phyloP scores from a whole-genome alignment of 352 stramenopile genomes.

The Globisporangium cederbergense region DNA sequence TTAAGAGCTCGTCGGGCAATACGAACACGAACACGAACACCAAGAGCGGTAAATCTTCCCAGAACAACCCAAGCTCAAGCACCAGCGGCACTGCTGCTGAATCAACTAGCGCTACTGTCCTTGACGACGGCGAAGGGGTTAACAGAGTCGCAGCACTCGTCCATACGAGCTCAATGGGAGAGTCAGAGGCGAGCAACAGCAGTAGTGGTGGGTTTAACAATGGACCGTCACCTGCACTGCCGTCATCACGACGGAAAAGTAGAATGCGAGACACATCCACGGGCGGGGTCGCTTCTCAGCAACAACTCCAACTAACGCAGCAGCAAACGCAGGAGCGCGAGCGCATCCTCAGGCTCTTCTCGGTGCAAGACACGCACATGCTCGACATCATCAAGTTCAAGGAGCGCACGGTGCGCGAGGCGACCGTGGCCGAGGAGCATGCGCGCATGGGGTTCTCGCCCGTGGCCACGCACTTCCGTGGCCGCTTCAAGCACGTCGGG shows the following conservation, averaged over 20 bases:
- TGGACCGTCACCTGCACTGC: not conserved
- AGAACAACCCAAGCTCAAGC: not conserved
- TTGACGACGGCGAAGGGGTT: not conserved
- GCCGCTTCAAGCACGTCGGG: conserved; percentile 64
- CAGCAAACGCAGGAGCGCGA: conserved; percentile 10
- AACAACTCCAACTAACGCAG: not conserved
- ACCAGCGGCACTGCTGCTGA: not conserved
- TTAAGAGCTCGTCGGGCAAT: conserved; percentile 4
- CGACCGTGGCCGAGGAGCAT: conserved; percentile 36
- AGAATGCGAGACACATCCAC: not conserved
- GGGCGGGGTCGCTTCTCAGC: not conserved
- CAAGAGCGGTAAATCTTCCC: not conserved
- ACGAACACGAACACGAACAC: not conserved
- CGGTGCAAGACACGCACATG: conserved; percentile 50
- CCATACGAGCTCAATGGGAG: not conserved
- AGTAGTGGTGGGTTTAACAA: not conserved
- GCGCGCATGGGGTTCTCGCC: conserved; percentile 39
- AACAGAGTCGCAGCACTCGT: not conserved
- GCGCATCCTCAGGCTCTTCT: conserved; percentile 48
- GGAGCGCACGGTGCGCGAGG: conserved; percentile 39
- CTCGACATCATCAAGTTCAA: conserved; percentile 64
- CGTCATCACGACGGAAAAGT: conserved; percentile 7
- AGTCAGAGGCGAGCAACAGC: not conserved
- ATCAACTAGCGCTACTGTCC: too few species aligned
- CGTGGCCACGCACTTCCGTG: conserved; percentile 48